These are phyloP conservation scores for Mycena rebaudengoi DNA, from an alignment of 768 basidiomycete genomes.

Conservation along the genomic window DNA sequence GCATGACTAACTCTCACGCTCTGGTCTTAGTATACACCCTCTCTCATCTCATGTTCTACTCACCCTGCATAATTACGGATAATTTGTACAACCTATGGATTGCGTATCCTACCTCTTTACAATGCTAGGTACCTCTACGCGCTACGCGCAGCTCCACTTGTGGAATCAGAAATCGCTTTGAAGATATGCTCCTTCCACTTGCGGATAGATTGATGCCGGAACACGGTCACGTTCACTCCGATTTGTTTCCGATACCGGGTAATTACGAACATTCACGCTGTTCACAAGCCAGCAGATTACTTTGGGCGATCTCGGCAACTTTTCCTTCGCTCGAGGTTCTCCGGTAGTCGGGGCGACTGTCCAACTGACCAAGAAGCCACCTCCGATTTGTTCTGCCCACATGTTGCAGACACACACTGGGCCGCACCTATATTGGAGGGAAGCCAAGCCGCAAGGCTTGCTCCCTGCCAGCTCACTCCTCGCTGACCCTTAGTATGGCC, in stretches of 20 bases:
- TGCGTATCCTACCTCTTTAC: slow-evolving; percentile 8
- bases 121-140: not conserved
- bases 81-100: slow-evolving; percentile 25
- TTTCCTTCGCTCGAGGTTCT: slow-evolving; percentile 3
- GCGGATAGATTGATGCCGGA: slow-evolving; percentile 7
- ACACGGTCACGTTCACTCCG: slow-evolving; percentile 24
- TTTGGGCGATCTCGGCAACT: not conserved
- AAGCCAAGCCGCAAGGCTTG: not conserved
- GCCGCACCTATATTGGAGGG: slow-evolving; percentile 11
- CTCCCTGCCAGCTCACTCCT: slow-evolving; percentile 8
- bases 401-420: not conserved
- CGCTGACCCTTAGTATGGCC: slow-evolving; percentile 13
- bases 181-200: not conserved
- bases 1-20: slow-evolving; percentile 24
- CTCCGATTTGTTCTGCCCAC: slow-evolving; percentile 16
- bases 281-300: no score
- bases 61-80: slow-evolving; percentile 27
- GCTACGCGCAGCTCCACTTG: not conserved
- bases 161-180: no score
- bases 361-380: slow-evolving; percentile 24
- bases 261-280: no score
- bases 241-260: slow-evolving; percentile 19
- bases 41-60: slow-evolving; percentile 19
- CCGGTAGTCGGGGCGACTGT: not conserved
- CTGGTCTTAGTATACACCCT: slow-evolving; percentile 22